These are phyloP conservation scores for Melampsora larici-populina DNA, from an alignment of 1,284 basidiomycete species.

Conservation along the genomic window DNA sequence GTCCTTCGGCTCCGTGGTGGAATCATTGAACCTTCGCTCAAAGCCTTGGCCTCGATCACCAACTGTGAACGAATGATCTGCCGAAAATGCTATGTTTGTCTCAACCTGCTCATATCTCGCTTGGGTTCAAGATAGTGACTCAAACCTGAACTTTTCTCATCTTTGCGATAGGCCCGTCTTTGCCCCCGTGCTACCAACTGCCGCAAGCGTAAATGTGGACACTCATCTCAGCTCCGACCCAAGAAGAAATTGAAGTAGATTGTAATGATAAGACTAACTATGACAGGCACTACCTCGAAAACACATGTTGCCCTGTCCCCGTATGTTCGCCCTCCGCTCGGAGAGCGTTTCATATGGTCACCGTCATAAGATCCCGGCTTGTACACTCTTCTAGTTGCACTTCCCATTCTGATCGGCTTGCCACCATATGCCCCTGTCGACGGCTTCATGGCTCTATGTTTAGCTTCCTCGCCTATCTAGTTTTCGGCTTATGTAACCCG, in stretches of 20 bases:
- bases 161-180: slow-evolving; percentile 17
- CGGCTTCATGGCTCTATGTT: too few relatives aligned
- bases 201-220: slow-evolving; percentile 61
- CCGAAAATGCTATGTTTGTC: slow-evolving; percentile 99
- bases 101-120: slow-evolving; percentile 62
- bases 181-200: slow-evolving; percentile 56
- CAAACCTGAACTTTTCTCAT: slow-evolving; percentile 56
- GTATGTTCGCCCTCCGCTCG: too few relatives aligned
- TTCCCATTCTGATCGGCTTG: too few relatives aligned
- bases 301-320: too few relatives aligned
- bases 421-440: too few relatives aligned
- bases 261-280: too few relatives aligned
- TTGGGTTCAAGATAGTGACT: slow-evolving; percentile 98
- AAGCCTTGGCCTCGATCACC: slow-evolving; percentile 87
- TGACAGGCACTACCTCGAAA: too few relatives aligned
- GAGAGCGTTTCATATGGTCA: too few relatives aligned
- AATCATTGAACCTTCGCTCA: slow-evolving; percentile 97
- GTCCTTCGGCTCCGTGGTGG: slow-evolving; percentile 79
- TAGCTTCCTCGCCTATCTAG: too few relatives aligned
- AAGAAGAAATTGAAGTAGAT: slow-evolving; percentile 48
- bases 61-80: slow-evolving; percentile 79
- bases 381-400: too few relatives aligned
- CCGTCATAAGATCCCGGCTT: too few relatives aligned
- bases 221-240: slow-evolving; percentile 91
- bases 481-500: too few relatives aligned